phyloP scores from a whole-genome alignment of 225 moss, liverwort and hornwort genomes.

The Straminergon stramineum region DNA sequence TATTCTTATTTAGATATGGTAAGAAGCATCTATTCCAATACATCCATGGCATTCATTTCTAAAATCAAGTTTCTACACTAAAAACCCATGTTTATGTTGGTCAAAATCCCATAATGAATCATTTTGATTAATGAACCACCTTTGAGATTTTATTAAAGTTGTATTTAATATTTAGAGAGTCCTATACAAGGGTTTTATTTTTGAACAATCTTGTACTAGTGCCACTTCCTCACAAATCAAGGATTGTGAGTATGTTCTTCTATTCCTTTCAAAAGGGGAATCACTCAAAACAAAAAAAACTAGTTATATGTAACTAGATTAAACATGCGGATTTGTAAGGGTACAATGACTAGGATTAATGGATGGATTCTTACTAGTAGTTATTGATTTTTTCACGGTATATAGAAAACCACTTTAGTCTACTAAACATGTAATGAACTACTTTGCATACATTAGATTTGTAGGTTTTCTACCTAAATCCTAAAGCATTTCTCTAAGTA shows the following conservation, averaged over 20 bases:
- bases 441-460: background rate
- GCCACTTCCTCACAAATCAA: background rate
- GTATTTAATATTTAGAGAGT: background rate
- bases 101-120: accelerated
- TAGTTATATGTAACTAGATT: background rate
- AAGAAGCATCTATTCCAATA: background rate
- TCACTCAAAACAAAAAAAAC: accelerated
- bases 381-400: too few species aligned
- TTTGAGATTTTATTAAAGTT: background rate
- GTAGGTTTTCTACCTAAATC: background rate
- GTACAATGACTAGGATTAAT: background rate
- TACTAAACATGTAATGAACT: background rate
- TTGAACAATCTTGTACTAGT: accelerated
- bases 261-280: accelerated
- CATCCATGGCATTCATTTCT: background rate
- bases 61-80: background rate
- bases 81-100: too few species aligned
- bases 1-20: background rate
- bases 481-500: background rate
- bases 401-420: background rate
- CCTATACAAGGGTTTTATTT: background rate
- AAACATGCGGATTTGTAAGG: accelerated
- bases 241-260: background rate
- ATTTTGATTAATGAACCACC: background rate
- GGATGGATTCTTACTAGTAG: background rate